phyloP scores from a whole-genome alignment of 2,329 filamentous ascomycete species.

The Macrophomina tecta region DNA sequence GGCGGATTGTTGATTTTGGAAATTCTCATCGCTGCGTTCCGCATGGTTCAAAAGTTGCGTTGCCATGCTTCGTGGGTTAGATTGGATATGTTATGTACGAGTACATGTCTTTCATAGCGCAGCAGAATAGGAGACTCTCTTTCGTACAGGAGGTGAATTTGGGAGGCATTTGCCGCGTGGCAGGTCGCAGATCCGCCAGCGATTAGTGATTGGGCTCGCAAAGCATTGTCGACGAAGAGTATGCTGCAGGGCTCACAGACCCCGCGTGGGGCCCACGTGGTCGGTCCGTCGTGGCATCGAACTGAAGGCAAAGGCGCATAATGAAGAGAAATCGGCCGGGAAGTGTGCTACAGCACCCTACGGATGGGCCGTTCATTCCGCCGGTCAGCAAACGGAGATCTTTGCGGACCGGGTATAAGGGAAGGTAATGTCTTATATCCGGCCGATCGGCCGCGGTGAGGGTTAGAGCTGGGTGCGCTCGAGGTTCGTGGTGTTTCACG shows the following conservation, averaged over 20 bases:
- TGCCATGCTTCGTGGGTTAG: neutral
- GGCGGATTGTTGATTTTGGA: neutral
- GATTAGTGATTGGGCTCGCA: neutral
- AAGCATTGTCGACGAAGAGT: neutral
- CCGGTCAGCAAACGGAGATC: neutral
- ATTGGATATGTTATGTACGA: neutral
- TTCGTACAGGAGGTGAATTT: no score
- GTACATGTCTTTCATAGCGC: neutral
- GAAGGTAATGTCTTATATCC: neutral
- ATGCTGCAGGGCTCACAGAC: no score
- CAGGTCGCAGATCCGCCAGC: no score
- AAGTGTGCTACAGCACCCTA: no score
- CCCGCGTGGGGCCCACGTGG: no score
- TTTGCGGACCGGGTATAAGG: constrained; percentile 7
- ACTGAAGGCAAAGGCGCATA: no score
- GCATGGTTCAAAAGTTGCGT: neutral
- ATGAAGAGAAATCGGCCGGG: no score
- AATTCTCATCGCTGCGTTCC: neutral
- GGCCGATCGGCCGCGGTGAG: constrained; percentile 18
- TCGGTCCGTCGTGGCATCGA: no score
- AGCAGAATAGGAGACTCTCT: neutral
- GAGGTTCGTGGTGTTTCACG: constrained; percentile 11
- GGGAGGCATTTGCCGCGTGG: no score
- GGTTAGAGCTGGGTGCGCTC: neutral
- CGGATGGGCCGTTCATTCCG: neutral